phyloP scores from a whole-genome alignment of 1,284 basidiomycete genomes.

The Microstroma glucosiphilum region DNA sequence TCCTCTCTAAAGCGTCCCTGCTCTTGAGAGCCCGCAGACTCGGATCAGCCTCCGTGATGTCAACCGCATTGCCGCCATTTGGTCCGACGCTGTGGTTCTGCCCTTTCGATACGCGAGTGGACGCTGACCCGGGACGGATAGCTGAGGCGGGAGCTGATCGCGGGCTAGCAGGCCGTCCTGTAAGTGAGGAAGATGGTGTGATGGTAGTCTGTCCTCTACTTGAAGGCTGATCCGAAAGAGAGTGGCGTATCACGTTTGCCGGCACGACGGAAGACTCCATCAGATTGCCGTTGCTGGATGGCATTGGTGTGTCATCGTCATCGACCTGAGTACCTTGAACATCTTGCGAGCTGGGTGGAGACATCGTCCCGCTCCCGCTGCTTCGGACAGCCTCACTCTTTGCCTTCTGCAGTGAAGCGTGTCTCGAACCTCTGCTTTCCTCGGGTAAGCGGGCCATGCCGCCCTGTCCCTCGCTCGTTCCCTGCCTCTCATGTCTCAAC shows the following conservation, averaged over 20 bases:
- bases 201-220: no score
- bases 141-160: not conserved
- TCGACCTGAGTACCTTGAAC: no score
- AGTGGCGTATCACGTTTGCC: no score
- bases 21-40: slow-evolving; percentile 83
- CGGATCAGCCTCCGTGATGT: slow-evolving; percentile 65
- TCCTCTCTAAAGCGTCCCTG: slow-evolving; percentile 76
- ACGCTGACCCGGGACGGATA: not conserved
- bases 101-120: not conserved
- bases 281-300: slow-evolving; percentile 1
- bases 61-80: not conserved
- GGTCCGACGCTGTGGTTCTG: not conserved
- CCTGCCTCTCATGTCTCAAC: slow-evolving; percentile 17
- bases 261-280: no score
- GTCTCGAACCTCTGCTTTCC: no score
- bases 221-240: not conserved
- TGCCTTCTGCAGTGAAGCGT: not conserved
- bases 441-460: not conserved
- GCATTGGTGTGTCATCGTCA: no score
- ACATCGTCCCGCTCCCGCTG: no score
- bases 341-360: no score
- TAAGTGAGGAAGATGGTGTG: no score
- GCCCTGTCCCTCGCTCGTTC: slow-evolving; percentile 18
- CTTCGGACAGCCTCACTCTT: not conserved
- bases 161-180: no score